Base-by-base conservation (phyloP, 2,329 filamentous ascomycete species). In the Aspergillus carbonarius region DNA sequence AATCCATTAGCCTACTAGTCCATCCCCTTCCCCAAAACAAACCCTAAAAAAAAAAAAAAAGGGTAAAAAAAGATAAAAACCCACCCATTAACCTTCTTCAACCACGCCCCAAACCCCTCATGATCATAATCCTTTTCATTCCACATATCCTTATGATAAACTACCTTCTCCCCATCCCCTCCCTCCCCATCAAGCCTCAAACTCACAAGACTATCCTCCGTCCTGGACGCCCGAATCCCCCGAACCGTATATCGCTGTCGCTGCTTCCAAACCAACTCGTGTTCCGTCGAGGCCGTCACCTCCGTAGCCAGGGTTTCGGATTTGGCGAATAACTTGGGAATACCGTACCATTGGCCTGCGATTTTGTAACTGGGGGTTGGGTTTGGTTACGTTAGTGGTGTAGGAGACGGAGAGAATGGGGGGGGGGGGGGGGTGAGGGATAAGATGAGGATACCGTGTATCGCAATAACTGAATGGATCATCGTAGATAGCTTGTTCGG, bases 141-240 rank as follows among this genome's bases (percentile, higher is more conserved):
- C 57, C 54, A 61, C 53, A 61, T 59, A 54, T 59, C 60, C 39
- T 61, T 59, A 25, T 61, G 60, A 57, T 61, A 61, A 1, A 61
- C 60, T 0, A 59, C 60, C n/a, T 54, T 59, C 54, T 61, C 59
- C 15, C 18, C 52, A 9, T 17, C 57, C 13, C n/a, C 25, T 2
- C 35, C 30, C 1, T 13, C 18, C 3, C 23, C 34, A 32, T 56
- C 56, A 15, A 61, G 20, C 32, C 30, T 54, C 34, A 61, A 27
- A 49, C 56, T 61, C 1, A 61, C 52, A 17, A 61, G 37, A 52
- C 56, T 61, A 50, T 61, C 57, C 10, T 39, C 59, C 27, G n/a
- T 42, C 18, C 54, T 59, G 4, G 52, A 25, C 2, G 20, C 59
- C 44, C 50, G 25, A 13, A 61, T 7, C 9, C 59, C 59, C 5